phyloP scores from a whole-genome alignment of 176 grass and related monocot species.

The Sorghum bicolor region Sorghum_bicolor_NCBIv3 NC_012878.2:45039001-45039500 shows the following conservation, averaged over 20 bases:
- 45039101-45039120: neutral
- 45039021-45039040: neutral
- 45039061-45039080: neutral
- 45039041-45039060: conserved; percentile 1
- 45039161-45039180: conserved; percentile 68
- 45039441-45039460: conserved; percentile 36
- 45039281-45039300: conserved; percentile 91
- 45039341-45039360: conserved; percentile 45
- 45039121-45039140: neutral
- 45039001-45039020: neutral
- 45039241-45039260: conserved; percentile 68
- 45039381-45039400: conserved; percentile 17
- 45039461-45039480: conserved; percentile 37
- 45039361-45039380: conserved; percentile 30
- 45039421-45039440: conserved; percentile 22
- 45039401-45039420: conserved; percentile 46
- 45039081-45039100: neutral
- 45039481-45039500: conserved; percentile 80
- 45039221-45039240: conserved; percentile 67
- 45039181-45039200: conserved; percentile 72
- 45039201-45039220: conserved; percentile 75
- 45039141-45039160: conserved; percentile 57
- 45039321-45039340: conserved; percentile 79
- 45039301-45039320: conserved; percentile 65
- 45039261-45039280: conserved; percentile 72